Evolutionary conservation across 352 stramenopile species (phyloP).

Genomic region (Phytopythium boreale): DNA sequence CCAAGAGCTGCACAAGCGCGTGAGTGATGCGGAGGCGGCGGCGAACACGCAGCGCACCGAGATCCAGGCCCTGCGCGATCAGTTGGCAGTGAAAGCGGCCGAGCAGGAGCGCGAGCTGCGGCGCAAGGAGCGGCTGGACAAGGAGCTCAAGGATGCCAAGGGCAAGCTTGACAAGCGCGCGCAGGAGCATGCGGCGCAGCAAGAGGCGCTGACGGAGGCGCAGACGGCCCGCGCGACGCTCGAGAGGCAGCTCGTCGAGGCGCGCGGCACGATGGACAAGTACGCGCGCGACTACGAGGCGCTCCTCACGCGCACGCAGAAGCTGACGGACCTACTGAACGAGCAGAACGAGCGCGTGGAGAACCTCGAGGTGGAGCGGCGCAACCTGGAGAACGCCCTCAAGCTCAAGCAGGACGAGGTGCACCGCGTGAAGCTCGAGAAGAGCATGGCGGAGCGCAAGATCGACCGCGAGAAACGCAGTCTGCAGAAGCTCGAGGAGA

Average conservation of each 20-base stretch:
- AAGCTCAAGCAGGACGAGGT: conserved; percentile 86
- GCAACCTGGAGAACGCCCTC: conserved; percentile 81
- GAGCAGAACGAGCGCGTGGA: conserved; percentile 89
- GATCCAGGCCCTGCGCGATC: conserved; percentile 84
- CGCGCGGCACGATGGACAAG: conserved; percentile 89
- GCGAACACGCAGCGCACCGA: conserved; percentile 56
- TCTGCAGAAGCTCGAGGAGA: conserved; percentile 87
- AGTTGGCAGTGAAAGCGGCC: conserved; percentile 82
- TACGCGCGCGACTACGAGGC: conserved; percentile 93
- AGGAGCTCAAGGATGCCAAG: conserved; percentile 91
- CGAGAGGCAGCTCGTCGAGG: conserved; percentile 85
- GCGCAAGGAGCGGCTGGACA: conserved; percentile 88
- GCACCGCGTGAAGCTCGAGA: conserved; percentile 84
- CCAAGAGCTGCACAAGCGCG: conserved; percentile 70
- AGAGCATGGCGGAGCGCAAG: conserved; percentile 88
- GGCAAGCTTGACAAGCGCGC: conserved; percentile 87
- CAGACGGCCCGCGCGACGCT: conserved; percentile 74
- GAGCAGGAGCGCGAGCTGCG: conserved; percentile 89
- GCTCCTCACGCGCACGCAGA: conserved; percentile 88
- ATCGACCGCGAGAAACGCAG: conserved; percentile 86
- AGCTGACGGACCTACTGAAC: conserved; percentile 92
- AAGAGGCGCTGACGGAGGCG: conserved; percentile 49
- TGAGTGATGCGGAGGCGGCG: conserved; percentile 58
- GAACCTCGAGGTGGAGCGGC: conserved; percentile 77
- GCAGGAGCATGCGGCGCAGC: conserved; percentile 44